Evolutionary conservation across 2,329 filamentous ascomycete species (phyloP).

Genomic region (Colletotrichum sojae): DNA sequence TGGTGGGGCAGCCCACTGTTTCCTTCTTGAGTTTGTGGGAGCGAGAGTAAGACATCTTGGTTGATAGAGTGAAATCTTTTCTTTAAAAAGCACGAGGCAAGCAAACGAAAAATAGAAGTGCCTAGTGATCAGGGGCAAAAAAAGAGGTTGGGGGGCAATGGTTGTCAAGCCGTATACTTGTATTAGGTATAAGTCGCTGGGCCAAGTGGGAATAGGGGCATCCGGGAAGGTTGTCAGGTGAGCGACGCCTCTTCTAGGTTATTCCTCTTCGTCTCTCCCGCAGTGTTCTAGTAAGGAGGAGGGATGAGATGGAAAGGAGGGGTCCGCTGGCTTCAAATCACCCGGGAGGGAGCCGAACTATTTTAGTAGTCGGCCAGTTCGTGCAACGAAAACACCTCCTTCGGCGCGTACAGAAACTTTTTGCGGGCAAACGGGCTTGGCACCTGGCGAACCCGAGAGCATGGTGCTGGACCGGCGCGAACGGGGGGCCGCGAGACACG

Average conservation of each 20-base stretch:
- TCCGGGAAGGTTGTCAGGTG: neutral
- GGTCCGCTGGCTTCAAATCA: neutral
- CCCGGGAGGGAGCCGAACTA: neutral
- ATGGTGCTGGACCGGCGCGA: too few species aligned
- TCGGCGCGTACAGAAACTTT: constrained; percentile 6
- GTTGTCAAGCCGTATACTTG: neutral
- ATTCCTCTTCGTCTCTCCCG: neutral
- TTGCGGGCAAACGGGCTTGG: neutral
- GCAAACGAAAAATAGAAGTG: neutral
- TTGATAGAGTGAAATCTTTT: too few species aligned
- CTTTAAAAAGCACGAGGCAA: neutral
- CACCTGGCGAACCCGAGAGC: constrained; percentile 1
- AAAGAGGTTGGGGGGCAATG: neutral
- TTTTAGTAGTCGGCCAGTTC: constrained; percentile 14
- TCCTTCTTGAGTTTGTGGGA: constrained; percentile 28
- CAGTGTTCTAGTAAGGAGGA: too few species aligned
- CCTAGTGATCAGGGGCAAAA: neutral
- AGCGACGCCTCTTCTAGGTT: constrained; percentile 4
- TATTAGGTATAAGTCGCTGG: neutral
- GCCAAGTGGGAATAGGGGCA: neutral
- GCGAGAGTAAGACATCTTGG: constrained; percentile 20
- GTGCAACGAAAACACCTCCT: neutral
- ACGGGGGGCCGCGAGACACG: constrained; percentile 4
- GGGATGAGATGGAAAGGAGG: neutral
- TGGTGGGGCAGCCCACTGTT: constrained; percentile 9